Conservation (phyloP, 805 yeast genomes). For the Pichia manshurica region DNA sequence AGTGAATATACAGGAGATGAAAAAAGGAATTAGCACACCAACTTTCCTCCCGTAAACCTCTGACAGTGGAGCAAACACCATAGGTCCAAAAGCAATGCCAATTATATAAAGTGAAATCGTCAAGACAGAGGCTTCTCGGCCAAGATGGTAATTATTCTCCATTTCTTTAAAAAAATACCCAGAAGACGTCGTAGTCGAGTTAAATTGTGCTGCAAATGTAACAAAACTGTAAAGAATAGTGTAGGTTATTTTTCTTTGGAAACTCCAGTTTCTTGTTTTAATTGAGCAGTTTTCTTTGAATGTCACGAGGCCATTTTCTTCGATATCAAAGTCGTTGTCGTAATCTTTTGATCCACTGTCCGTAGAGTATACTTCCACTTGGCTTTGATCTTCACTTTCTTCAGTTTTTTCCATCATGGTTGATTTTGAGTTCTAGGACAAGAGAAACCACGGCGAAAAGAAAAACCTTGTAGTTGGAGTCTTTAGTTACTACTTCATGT, state of each 20-base stretch:
- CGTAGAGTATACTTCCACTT: neutral
- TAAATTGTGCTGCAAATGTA: slow-evolving; percentile 42
- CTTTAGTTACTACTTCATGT: no score
- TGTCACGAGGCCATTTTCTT: slow-evolving; percentile 1
- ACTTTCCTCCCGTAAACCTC: slow-evolving; percentile 41
- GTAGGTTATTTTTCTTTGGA: slow-evolving; percentile 31
- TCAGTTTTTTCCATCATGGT: no score
- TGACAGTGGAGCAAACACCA: slow-evolving; percentile 57
- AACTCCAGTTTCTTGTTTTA: slow-evolving; percentile 34
- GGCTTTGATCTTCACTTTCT: neutral
- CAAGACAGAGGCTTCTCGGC: slow-evolving; percentile 43
- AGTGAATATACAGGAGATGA: slow-evolving; percentile 36
- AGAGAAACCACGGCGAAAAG: no score
- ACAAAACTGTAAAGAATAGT: slow-evolving; percentile 36
- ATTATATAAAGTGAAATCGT: slow-evolving; percentile 54
- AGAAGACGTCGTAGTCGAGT: slow-evolving; percentile 45
- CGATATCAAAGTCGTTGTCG: neutral
- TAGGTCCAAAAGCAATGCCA: slow-evolving; percentile 66
- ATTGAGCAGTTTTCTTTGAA: slow-evolving; percentile 16
- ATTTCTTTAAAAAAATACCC: slow-evolving; percentile 27
- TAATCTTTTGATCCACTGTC: neutral
- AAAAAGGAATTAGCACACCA: slow-evolving; percentile 40
- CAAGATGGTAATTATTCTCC: slow-evolving; percentile 34
- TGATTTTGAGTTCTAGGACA: no score
- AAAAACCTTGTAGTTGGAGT: no score